Base-by-base conservation (phyloP, 257 asterid genomes). In the Capsicum chinense region DNA sequence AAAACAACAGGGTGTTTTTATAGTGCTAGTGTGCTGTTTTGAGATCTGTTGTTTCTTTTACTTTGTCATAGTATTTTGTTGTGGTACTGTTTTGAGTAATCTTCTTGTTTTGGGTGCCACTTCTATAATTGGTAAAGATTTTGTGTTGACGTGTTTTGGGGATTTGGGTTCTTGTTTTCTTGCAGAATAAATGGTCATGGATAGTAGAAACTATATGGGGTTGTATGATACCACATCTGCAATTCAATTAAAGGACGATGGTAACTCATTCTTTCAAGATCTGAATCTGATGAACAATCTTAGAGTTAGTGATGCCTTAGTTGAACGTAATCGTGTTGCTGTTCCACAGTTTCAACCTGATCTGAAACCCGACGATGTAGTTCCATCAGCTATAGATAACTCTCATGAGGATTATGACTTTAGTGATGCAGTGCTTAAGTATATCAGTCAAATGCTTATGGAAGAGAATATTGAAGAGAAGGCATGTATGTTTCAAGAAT, bases 381-480 rank as follows among this genome's bases (percentile, higher is more conserved):
- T 69, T 79, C 92, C 87, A 26, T 84, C 89, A 39, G 82, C 85
- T 0, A 86, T 87, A 26, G 85, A 83, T 42, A 91, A 86, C 83
- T 83, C 83, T 0, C 86, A 73, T 0, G 98, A 91, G 85, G 98
- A 94, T 84, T 90, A 62, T 48, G 98, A 94, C 80, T 91, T 94
- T 85, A 90, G 89, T 74, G 97, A 93, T 85, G 90, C 33, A 78
- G 95, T 92, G 33, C 93, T 94, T 37, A 89, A 87, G 84, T 94
- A 92, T 66, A 93, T 94, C 33, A 90, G 79, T 83, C 90, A 91
- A 11, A 92, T 94, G 79, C 94, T 94, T 73, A 93, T 94, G 98
- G 98, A 94, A 87, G 98, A 93, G 87, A 93, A 93, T 8, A 94
- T 92, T 88, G 97, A 93, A 85, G 97, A 93, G 35, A 94, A 90